Evolutionary conservation across 164 flowering plant species (phyloP), one percentile per base, ranked within the genome.

Genomic region (Annona cherimola): DNA sequence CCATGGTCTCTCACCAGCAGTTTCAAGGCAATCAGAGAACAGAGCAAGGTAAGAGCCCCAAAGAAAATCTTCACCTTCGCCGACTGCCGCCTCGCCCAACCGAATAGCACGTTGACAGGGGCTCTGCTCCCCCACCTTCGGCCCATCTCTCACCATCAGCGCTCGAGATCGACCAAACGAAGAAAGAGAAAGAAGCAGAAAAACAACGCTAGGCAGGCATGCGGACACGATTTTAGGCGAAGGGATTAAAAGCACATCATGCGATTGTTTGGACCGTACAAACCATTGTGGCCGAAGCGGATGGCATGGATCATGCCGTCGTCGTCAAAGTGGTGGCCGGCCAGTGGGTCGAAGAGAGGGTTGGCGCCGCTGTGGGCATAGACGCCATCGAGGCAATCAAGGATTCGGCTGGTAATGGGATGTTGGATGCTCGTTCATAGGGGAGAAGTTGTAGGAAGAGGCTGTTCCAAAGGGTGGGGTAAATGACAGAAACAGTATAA

Each of bases 271-370:
- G 35, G 35, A 26, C 35, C 35, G 35, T 26, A 26, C 35, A 26
- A 26, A 26, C 35, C 54, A 2, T 45, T 73, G 4, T 46, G 20
- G 14, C 65, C n/a, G 14, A 85, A 57, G 0, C 55, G 73, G 9
- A 85, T 84, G 19, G 88, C 86, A 20, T 85, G 88, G 4, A 85
- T 70, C 88, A 85, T 83, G 2, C 88, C 85, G 72, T 85, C 88
- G 3, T 85, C 88, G 70, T 85, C 88, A 20, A 85, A 85, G 54
- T 85, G 88, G 73, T 85, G 86, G 0, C 86, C 84, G 78, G 78
- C 81, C 4, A 71, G 5, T 19, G 88, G 88, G 1, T 61, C 40
- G 46, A 67, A 60, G 75, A 74, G 42, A 16, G 88, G 88, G 70
- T 85, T 85, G 0, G 85, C 86, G 1, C 88, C 88, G 72, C 83